These are phyloP conservation scores for Oenanthe javanica DNA, from an alignment of 140 eudicot genomes.

Conservation along the genomic window DNA sequence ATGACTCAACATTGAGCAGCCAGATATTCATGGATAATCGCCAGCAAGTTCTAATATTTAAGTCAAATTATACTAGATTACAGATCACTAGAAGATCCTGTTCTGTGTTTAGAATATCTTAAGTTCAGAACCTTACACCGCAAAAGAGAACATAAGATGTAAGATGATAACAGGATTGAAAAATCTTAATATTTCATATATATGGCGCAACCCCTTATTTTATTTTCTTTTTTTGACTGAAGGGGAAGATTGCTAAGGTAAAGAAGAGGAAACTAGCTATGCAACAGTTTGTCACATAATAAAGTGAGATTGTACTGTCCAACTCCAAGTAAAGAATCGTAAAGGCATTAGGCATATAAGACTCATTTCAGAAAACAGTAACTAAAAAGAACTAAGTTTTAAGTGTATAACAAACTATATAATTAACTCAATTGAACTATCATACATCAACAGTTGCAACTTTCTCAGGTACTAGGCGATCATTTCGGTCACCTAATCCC, in stretches of 20 bases:
- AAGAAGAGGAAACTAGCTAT: background rate
- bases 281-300: background rate
- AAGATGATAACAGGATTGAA: background rate
- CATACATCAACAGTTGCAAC: slow-evolving; percentile 60
- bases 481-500: slow-evolving; percentile 94
- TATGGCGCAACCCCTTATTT: too few relatives aligned
- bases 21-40: background rate
- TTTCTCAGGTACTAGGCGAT: slow-evolving; percentile 78
- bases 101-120: too few relatives aligned
- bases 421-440: slow-evolving; percentile 4
- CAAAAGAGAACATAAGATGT: too few relatives aligned
- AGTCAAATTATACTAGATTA: background rate
- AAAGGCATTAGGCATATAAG: background rate
- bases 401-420: background rate
- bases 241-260: background rate
- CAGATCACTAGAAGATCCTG: background rate
- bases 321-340: background rate
- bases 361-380: background rate
- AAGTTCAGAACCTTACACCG: too few relatives aligned
- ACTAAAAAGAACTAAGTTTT: background rate
- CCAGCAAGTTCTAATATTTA: background rate
- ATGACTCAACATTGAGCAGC: background rate
- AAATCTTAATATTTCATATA: background rate
- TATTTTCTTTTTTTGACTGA: background rate
- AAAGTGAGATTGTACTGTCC: background rate